Evolutionary conservation across 345 rosid species (phyloP).

Genomic region (Pugionium dolabratum): DNA sequence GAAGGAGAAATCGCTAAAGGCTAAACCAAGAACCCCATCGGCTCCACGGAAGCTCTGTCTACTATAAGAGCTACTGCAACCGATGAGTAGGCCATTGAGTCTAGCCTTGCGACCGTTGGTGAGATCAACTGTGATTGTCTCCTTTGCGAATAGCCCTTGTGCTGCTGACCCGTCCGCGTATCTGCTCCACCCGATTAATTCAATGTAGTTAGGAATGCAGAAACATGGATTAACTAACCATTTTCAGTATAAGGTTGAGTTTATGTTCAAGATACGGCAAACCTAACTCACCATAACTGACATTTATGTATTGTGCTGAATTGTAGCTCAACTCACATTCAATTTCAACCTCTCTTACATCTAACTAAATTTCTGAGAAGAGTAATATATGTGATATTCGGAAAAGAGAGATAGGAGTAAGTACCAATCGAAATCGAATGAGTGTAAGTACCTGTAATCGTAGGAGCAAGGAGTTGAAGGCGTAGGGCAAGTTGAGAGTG

Average conservation of each 20-base stretch:
- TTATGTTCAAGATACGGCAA: conserved; percentile 34
- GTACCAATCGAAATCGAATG: too few species aligned
- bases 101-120: conserved; percentile 38
- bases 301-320: conserved; percentile 43
- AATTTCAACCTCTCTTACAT: conserved; percentile 22
- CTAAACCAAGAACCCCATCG: conserved; percentile 64
- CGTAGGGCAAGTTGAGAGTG: conserved; percentile 52
- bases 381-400: too few species aligned
- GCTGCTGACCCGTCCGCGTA: conserved; percentile 51
- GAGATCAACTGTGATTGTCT: conserved; percentile 46
- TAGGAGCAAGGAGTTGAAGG: conserved; percentile 58
- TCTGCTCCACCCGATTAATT: conserved; percentile 27
- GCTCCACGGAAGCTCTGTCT: conserved; percentile 44
- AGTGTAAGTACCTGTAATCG: conserved; percentile 51
- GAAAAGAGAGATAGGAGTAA: not conserved
- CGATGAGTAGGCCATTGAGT: conserved; percentile 44
- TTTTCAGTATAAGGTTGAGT: conserved; percentile 3
- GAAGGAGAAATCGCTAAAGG: conserved; percentile 48
- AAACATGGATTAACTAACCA: not conserved
- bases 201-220: not conserved
- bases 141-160: conserved; percentile 56
- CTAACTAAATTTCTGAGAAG: too few species aligned
- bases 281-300: conserved; percentile 52
- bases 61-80: conserved; percentile 48
- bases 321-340: conserved; percentile 36